Evolutionary conservation across 192 early-diverging fungal species (phyloP), one percentile per base, ranked within the genome.

Genomic region (Ambispora gerdemannii): DNA sequence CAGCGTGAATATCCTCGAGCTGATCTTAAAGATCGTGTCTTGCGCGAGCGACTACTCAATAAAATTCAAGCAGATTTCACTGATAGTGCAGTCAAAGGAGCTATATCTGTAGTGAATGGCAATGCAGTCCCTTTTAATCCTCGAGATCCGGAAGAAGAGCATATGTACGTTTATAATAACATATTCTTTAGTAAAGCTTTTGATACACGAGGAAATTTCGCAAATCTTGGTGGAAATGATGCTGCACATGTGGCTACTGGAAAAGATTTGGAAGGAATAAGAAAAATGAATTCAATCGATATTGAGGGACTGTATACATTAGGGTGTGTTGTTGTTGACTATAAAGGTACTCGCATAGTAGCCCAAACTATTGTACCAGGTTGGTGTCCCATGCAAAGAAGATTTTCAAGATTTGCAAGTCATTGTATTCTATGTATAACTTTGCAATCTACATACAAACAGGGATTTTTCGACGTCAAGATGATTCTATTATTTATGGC

Each of bases 361-460:
- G 95, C 93, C 2, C 97, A 98, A 84, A 90, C 88, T 25, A 90
- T 98, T 50, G 91, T 97, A 17, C 95, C 95, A 28, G 94, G 93
- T 43, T 43, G 38, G 63, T 88, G 11, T 19, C 19, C 56, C 6
- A 31, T 31, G 11, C 24, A 19, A 58, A 58, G 11, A 76, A 73
- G 20, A 71, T 71, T 31, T n/a, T n/a, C n/a, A n/a, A n/a, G n/a
- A n/a, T n/a, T n/a, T n/a, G n/a, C n/a, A n/a, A n/a, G n/a, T n/a
- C n/a, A n/a, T n/a, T n/a, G n/a, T n/a, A n/a, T n/a, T n/a, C n/a
- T n/a, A n/a, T n/a, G n/a, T n/a, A n/a, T n/a, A n/a, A n/a, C n/a
- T n/a, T n/a, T n/a, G n/a, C n/a, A n/a, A n/a, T n/a, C n/a, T n/a
- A n/a, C n/a, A n/a, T n/a, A n/a, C n/a, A n/a, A n/a, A n/a, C 94